Evolutionary conservation across 768 basidiomycete species (phyloP).

Genomic region (Leccinum ochraceum): DNA sequence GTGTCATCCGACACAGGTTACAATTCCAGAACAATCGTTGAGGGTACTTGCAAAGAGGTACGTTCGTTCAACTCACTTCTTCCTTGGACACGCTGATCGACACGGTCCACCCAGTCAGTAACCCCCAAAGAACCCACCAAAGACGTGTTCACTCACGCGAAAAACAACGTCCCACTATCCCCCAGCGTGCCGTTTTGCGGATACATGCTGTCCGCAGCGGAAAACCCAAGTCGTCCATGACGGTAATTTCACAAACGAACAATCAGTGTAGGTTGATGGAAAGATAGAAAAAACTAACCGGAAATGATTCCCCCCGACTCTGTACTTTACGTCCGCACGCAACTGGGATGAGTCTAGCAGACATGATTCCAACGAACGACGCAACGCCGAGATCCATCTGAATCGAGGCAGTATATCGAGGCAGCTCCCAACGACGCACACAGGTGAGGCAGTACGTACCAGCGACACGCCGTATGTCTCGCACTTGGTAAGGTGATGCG

Average conservation of each 20-base stretch:
- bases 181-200: conserved; percentile 60
- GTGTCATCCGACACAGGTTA: conserved; percentile 36
- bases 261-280: not conserved
- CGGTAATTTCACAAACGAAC: too few relatives aligned
- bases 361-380: too few relatives aligned
- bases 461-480: too few relatives aligned
- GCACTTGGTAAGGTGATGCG: too few relatives aligned
- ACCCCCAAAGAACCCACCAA: not conserved
- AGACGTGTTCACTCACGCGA: conserved; percentile 45
- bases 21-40: not conserved
- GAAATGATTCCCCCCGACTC: conserved; percentile 49
- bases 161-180: conserved; percentile 52
- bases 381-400: too few relatives aligned
- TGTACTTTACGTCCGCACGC: too few relatives aligned
- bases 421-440: too few relatives aligned
- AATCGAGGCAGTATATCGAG: too few relatives aligned
- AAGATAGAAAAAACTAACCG: conserved; percentile 29
- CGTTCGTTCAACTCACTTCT: conserved; percentile 29
- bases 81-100: conserved; percentile 48
- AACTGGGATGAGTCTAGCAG: too few relatives aligned
- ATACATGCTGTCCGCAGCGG: conserved; percentile 38
- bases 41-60: not conserved
- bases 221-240: not conserved
- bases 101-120: not conserved
- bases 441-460: too few relatives aligned